Evolutionary conservation across 805 yeast genomes (phyloP).

Genomic region (Suhomyces faveliae): DNA sequence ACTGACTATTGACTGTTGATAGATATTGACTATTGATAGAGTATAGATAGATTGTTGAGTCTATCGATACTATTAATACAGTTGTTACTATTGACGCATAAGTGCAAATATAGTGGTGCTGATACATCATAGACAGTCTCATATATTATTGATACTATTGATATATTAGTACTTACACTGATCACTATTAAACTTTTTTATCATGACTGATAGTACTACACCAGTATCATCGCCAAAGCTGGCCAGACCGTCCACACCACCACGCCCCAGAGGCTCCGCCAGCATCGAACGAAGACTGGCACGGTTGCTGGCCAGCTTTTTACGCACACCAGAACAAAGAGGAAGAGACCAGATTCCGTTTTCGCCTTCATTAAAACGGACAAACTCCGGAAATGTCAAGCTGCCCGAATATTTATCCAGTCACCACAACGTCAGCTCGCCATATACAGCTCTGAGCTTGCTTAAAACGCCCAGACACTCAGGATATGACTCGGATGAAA

Average conservation of each 20-base stretch:
- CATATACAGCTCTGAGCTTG: conserved; percentile 22
- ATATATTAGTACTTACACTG: not conserved
- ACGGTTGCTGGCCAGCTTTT: conserved; percentile 27
- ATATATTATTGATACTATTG: no score
- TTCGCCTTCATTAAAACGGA: conserved; percentile 39
- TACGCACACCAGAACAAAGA: conserved; percentile 38
- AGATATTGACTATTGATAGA: no score
- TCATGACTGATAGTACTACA: conserved; percentile 11
- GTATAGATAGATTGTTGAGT: no score
- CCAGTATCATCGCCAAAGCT: conserved; percentile 38
- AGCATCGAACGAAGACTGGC: conserved; percentile 14
- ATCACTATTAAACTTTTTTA: not conserved
- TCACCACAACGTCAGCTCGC: conserved; percentile 27
- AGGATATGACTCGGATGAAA: conserved; percentile 32
- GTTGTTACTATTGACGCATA: no score
- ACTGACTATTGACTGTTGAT: no score
- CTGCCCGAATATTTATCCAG: conserved; percentile 35
- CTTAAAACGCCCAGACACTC: conserved; percentile 35
- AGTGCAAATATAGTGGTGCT: no score
- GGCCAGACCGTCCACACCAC: conserved; percentile 29
- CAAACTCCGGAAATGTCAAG: conserved; percentile 27
- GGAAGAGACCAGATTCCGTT: conserved; percentile 28
- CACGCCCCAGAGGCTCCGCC: conserved; percentile 2
- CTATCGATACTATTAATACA: no score
- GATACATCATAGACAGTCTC: no score